phyloP scores from a whole-genome alignment of 176 grass and related monocot species.

The Thinopyrum elongatum region DNA sequence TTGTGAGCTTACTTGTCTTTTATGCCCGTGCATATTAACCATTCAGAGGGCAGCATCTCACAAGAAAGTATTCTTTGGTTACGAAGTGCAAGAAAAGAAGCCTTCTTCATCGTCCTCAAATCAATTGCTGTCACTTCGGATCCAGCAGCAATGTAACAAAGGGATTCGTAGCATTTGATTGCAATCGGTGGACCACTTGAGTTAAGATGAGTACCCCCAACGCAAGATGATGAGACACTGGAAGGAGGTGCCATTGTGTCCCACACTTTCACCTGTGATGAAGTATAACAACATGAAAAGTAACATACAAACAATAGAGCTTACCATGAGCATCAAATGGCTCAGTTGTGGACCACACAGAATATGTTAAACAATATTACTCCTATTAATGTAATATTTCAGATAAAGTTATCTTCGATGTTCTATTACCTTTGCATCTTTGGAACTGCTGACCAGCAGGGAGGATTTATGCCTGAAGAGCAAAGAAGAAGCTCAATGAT shows the following conservation, averaged over 20 bases:
- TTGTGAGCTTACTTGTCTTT: slow-evolving; percentile 64
- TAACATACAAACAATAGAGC: background rate
- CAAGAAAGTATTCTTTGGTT: slow-evolving; percentile 66
- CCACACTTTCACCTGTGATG: slow-evolving; percentile 80
- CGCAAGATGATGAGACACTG: slow-evolving; percentile 71
- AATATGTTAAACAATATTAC: background rate
- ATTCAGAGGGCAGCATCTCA: slow-evolving; percentile 74
- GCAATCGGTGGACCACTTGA: slow-evolving; percentile 49
- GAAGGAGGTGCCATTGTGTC: slow-evolving; percentile 52
- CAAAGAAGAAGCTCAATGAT: slow-evolving; percentile 19
- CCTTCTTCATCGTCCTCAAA: slow-evolving; percentile 81
- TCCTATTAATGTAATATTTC: background rate
- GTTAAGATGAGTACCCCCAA: slow-evolving; percentile 56
- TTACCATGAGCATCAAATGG: slow-evolving; percentile 17
- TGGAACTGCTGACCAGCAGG: slow-evolving; percentile 84
- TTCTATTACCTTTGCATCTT: slow-evolving; percentile 75
- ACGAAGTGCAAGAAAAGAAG: slow-evolving; percentile 51
- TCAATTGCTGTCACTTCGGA: slow-evolving; percentile 61
- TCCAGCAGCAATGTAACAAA: slow-evolving; percentile 74
- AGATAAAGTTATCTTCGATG: background rate
- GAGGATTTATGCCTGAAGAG: slow-evolving; percentile 80
- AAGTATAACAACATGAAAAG: slow-evolving; percentile 20
- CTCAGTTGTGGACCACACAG: background rate
- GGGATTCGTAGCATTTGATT: slow-evolving; percentile 62
- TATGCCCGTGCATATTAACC: slow-evolving; percentile 74